phyloP scores from a whole-genome alignment of 306 rosid genomes.

The Trichosanthes cucumerina region DNA sequence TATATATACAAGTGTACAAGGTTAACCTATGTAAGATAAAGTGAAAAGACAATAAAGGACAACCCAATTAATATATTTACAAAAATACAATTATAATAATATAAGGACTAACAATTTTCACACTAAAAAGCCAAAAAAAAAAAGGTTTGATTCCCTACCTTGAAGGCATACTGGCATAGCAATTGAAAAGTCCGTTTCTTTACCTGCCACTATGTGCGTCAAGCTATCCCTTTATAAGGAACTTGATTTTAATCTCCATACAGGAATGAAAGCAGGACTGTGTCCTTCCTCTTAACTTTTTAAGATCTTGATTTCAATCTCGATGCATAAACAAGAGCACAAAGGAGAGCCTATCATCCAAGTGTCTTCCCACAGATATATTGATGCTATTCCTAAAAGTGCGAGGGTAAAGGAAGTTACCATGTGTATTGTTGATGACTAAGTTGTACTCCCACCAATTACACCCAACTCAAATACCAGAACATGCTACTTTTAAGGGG shows the following conservation, averaged over 20 bases:
- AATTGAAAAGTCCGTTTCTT: no score
- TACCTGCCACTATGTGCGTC: background rate
- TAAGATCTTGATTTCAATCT: background rate
- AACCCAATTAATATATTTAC: no score
- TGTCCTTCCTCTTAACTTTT: background rate
- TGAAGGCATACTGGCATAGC: no score
- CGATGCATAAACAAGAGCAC: background rate
- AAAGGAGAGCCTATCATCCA: background rate
- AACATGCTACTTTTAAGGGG: background rate
- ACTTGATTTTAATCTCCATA: background rate
- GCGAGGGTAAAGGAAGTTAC: background rate
- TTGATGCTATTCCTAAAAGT: background rate
- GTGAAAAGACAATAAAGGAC: no score
- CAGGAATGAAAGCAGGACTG: background rate
- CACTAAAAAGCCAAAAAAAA: no score
- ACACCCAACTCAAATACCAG: background rate
- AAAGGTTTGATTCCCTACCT: no score
- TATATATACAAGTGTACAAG: no score
- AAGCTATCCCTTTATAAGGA: background rate
- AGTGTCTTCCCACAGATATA: background rate
- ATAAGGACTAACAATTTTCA: no score
- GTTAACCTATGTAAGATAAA: no score
- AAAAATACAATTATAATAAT: no score
- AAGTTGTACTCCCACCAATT: background rate
- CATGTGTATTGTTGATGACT: background rate